phyloP scores from a whole-genome alignment of 2,329 filamentous ascomycete species.

The Fusarium ramigenum region DNA sequence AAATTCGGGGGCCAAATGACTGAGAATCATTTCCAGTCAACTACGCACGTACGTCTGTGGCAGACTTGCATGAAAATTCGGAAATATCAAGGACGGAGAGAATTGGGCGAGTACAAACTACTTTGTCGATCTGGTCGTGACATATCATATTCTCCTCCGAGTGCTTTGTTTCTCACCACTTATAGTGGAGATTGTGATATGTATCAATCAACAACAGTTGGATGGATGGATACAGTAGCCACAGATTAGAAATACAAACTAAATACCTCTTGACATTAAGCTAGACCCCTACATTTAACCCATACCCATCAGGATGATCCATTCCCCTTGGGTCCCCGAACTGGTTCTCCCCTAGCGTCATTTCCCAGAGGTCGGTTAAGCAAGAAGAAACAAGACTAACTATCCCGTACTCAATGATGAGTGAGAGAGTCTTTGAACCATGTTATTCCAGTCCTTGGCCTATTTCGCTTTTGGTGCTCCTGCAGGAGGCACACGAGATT shows the following conservation, averaged over 20 bases:
- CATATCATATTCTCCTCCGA: constrained; percentile 5
- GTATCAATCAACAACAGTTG: neutral
- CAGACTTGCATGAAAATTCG: constrained; percentile 10
- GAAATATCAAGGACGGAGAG: constrained; percentile 2
- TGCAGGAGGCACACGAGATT: constrained; percentile 20
- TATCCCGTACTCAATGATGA: neutral
- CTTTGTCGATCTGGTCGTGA: neutral
- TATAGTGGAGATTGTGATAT: neutral
- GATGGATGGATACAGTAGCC: neutral
- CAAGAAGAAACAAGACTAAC: constrained; percentile 22
- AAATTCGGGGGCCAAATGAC: constrained; percentile 24
- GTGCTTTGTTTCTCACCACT: neutral
- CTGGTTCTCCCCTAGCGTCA: constrained; percentile 20
- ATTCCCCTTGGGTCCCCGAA: constrained; percentile 11
- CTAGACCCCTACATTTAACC: constrained; percentile 12
- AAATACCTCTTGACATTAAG: neutral
- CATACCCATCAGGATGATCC: constrained; percentile 22
- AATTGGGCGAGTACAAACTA: neutral
- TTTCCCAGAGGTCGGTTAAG: constrained; percentile 18
- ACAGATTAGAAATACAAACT: neutral
- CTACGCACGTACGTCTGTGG: neutral
- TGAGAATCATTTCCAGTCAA: neutral
- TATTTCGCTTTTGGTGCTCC: constrained; percentile 25
- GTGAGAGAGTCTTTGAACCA: constrained; percentile 1
- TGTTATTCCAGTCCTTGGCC: constrained; percentile 18